phyloP scores from a whole-genome alignment of 129 eudicot genomes.

The Helichrysum umbraculigerum region DNA sequence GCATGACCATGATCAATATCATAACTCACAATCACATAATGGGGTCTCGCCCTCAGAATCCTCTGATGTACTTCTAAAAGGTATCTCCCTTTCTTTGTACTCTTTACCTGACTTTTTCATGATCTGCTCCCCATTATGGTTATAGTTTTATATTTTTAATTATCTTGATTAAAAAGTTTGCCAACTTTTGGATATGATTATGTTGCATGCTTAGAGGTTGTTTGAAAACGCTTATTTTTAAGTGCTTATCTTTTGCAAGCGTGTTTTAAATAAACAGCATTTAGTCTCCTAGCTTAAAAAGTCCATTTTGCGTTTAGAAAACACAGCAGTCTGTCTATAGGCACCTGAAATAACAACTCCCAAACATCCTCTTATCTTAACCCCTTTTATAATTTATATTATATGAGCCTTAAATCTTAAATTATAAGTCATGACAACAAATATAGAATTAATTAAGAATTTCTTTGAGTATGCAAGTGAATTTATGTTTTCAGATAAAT shows the following conservation, averaged over 20 bases:
- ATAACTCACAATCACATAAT: not conserved
- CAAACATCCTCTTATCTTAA: too few relatives aligned
- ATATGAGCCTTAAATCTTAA: not conserved
- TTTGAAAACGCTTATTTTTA: not conserved
- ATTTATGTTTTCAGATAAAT: constrained; percentile 56
- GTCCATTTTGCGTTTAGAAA: too few relatives aligned
- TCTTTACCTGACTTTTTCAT: not conserved
- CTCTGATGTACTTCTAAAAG: constrained; percentile 66
- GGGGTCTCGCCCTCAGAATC: constrained; percentile 34
- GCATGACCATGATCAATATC: constrained; percentile 20
- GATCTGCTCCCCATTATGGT: not conserved
- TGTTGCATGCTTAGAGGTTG: not conserved
- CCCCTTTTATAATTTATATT: not conserved
- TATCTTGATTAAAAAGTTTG: too few relatives aligned
- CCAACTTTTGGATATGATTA: not conserved
- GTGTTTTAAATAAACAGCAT: too few relatives aligned
- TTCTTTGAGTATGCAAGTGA: not conserved
- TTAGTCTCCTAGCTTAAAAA: too few relatives aligned
- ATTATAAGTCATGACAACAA: not conserved
- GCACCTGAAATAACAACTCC: too few relatives aligned
- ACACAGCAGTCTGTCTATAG: too few relatives aligned
- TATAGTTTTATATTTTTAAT: not conserved
- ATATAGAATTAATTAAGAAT: not conserved
- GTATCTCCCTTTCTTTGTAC: constrained; percentile 32
- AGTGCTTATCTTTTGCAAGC: too few relatives aligned